Percentiles rank a stretch among this genome's conserved stretches.
phyloP scores from a whole-genome alignment of 306 rosid genomes.

The Medicago arabica region DNA sequence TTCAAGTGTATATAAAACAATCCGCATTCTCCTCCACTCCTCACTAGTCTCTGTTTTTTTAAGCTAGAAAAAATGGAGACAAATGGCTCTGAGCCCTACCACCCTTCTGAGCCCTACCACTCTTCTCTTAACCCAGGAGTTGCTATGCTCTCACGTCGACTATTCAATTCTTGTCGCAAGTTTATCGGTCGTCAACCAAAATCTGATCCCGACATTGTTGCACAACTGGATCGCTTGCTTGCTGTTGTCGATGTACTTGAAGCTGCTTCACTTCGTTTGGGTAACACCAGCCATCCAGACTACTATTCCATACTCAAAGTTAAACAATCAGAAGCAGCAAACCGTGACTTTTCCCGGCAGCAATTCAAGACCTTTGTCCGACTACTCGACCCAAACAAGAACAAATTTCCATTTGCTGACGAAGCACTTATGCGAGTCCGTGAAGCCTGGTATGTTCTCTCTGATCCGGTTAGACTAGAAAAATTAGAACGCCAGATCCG shows the following conservation, averaged over 20 bases:
- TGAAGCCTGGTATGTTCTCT: conserved; percentile 60
- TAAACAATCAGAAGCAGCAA: conserved; percentile 32
- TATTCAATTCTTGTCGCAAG: conserved; percentile 44
- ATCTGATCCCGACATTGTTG: conserved; percentile 42
- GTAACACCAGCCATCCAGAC: conserved; percentile 33
- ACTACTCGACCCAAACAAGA: conserved; percentile 51
- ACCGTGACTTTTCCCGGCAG: conserved; percentile 39
- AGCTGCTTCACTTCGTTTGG: conserved; percentile 38
- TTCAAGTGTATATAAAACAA: no score
- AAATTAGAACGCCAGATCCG: conserved; percentile 35
- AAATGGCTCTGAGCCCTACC: neutral
- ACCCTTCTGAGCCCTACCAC: neutral
- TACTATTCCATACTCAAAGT: conserved; percentile 59
- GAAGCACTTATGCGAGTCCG: conserved; percentile 54
- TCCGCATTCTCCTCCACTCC: neutral
- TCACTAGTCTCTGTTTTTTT: neutral
- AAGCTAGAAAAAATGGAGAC: neutral
- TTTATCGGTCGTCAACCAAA: conserved; percentile 20
- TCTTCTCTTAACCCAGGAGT: conserved; percentile 32
- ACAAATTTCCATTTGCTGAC: conserved; percentile 44
- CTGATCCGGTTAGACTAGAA: conserved; percentile 43
- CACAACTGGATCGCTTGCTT: conserved; percentile 44
- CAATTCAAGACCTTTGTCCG: conserved; percentile 50
- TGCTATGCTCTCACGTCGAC: conserved; percentile 35
- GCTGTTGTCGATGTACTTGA: conserved; percentile 52